Evolutionary conservation across 352 stramenopile genomes (phyloP).

Genomic region (Thalassiosira livingstoniorum): DNA sequence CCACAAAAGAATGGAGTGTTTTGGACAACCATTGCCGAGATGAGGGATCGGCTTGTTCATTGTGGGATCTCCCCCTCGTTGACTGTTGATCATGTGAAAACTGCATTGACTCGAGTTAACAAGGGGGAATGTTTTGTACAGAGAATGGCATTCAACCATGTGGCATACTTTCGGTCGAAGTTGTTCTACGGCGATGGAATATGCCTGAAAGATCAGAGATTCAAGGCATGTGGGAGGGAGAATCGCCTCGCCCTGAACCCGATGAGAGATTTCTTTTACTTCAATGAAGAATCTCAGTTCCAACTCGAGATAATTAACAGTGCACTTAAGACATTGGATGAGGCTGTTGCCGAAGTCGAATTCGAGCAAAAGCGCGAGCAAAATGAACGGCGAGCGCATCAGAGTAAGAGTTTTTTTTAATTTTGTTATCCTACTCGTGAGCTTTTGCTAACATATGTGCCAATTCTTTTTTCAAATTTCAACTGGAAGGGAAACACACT

Average conservation of each 20-base stretch:
- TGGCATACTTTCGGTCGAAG: neutral
- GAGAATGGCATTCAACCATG: neutral
- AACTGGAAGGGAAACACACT: neutral
- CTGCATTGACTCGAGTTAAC: neutral
- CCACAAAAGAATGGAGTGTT: neutral
- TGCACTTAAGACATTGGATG: too few relatives aligned
- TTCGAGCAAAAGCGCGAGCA: neutral
- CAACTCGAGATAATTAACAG: neutral
- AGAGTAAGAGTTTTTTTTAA: too few relatives aligned
- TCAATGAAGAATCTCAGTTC: neutral
- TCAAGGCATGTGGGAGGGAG: neutral
- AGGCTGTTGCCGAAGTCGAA: neutral
- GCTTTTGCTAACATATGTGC: neutral
- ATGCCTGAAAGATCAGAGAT: neutral
- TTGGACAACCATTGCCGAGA: constrained; percentile 1
- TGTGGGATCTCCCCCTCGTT: neutral
- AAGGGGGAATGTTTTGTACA: neutral
- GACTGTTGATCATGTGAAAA: neutral
- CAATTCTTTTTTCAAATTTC: neutral
- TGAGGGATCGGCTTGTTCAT: neutral
- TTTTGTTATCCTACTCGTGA: too few relatives aligned
- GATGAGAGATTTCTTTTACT: neutral
- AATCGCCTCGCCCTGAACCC: neutral
- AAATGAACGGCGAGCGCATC: neutral
- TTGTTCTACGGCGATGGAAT: neutral